Evolutionary conservation across 1,284 basidiomycete genomes (phyloP).

Genomic region (Rhodotorula sp.): DNA sequence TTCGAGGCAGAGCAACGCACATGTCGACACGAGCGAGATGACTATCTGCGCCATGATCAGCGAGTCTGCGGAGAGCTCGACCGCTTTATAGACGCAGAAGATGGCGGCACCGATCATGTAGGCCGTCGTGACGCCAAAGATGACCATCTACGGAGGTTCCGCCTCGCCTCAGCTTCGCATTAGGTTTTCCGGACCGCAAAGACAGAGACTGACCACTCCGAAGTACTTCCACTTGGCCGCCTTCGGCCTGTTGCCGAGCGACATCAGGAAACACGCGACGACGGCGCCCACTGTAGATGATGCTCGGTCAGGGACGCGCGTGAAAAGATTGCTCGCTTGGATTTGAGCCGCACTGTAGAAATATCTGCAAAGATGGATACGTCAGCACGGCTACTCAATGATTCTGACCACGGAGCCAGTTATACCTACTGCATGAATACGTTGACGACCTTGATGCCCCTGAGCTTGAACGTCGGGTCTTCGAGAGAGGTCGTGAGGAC

Average conservation of each 20-base stretch:
- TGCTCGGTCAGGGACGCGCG: too few relatives aligned
- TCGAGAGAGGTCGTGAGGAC: conserved; percentile 87
- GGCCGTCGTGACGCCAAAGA: conserved; percentile 26
- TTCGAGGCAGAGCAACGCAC: conserved; percentile 50
- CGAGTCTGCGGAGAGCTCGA: conserved; percentile 58
- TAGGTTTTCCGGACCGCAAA: not conserved
- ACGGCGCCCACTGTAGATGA: conserved; percentile 61
- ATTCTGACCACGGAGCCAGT: not conserved
- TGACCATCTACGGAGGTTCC: conserved; percentile 10
- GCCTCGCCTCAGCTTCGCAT: conserved; percentile 34
- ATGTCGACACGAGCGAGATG: conserved; percentile 79
- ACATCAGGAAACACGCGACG: conserved; percentile 85
- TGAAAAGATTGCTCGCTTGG: too few relatives aligned
- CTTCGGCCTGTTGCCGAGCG: conserved; percentile 93
- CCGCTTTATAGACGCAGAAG: conserved; percentile 68
- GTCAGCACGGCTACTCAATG: not conserved
- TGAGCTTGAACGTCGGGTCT: conserved; percentile 62
- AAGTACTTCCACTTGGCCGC: conserved; percentile 55
- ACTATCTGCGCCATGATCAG: conserved; percentile 69
- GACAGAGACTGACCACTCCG: conserved; percentile 53
- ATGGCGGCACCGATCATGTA: conserved; percentile 61
- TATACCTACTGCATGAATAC: conserved; percentile 62
- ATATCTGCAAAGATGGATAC: not conserved
- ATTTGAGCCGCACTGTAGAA: conserved; percentile 69
- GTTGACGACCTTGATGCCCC: conserved; percentile 74